Percentiles rank a stretch among this genome's conserved stretches.
Evolutionary conservation across 2,329 filamentous ascomycete species (phyloP).

Genomic region (Rhynchosporium graminicola): DNA sequence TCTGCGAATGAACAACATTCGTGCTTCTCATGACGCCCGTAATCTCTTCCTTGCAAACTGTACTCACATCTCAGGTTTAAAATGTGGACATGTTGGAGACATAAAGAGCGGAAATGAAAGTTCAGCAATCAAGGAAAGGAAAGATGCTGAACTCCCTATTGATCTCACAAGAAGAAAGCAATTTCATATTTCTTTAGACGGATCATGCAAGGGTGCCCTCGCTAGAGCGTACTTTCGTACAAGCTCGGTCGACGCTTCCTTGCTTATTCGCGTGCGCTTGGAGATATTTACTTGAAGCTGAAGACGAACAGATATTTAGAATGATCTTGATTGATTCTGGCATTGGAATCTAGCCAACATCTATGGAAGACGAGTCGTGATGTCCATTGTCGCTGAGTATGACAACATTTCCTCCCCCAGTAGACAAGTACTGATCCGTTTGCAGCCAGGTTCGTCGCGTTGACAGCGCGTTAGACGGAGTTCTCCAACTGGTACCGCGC

Average conservation of each 20-base stretch:
- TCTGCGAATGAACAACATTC: too few relatives aligned
- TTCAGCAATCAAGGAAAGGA: too few relatives aligned
- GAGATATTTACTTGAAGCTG: conserved; percentile 8
- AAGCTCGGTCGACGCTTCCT: conserved; percentile 1
- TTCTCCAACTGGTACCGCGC: conserved; percentile 50
- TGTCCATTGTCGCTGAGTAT: conserved; percentile 52
- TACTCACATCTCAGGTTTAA: too few relatives aligned
- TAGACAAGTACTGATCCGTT: conserved; percentile 14
- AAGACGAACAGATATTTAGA: neutral
- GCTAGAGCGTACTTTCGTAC: neutral
- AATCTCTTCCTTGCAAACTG: too few relatives aligned
- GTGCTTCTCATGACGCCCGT: too few relatives aligned
- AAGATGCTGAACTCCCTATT: neutral
- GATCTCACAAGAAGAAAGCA: neutral
- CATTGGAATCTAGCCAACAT: neutral
- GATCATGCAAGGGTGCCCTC: neutral
- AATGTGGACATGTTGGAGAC: too few relatives aligned
- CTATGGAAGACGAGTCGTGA: conserved; percentile 30
- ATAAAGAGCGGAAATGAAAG: too few relatives aligned
- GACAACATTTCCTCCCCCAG: conserved; percentile 21
- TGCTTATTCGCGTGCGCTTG: conserved; percentile 4
- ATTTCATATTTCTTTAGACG: neutral
- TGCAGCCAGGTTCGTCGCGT: conserved; percentile 58
- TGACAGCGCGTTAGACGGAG: conserved; percentile 65
- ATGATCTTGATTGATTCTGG: neutral